Percentiles rank a stretch among this genome's conserved stretches.
These are phyloP conservation scores for Mariannaea sp. DNA, from an alignment of 2,329 filamentous ascomycete species.

Conservation along the genomic window DNA sequence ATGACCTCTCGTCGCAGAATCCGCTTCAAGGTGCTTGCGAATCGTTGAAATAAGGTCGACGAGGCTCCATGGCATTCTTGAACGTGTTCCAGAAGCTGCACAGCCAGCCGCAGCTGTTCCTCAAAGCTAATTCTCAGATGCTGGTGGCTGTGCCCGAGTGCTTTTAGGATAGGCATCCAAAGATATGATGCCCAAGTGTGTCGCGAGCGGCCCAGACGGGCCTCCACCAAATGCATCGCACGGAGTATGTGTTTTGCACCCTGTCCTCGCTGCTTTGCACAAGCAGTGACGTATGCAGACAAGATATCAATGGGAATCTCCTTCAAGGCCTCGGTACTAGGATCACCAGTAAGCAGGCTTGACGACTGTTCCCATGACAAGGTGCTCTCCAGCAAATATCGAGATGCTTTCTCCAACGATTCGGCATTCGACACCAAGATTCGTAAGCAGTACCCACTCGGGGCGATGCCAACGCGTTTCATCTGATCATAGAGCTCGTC, in stretches of 20 bases:
- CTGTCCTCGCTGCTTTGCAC: constrained; percentile 31
- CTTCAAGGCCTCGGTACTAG: constrained; percentile 33
- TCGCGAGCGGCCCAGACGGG: constrained; percentile 31
- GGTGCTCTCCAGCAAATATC: constrained; percentile 55
- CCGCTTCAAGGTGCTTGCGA: constrained; percentile 35
- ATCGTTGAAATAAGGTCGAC: constrained; percentile 31
- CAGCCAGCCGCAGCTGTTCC: constrained; percentile 40
- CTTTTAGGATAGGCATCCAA: constrained; percentile 44
- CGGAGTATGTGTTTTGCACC: constrained; percentile 37
- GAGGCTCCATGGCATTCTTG: constrained; percentile 33
- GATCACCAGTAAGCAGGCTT: constrained; percentile 30
- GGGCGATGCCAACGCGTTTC: constrained; percentile 52
- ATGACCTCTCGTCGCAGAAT: constrained; percentile 36
- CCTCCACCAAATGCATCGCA: constrained; percentile 39
- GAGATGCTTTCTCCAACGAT: constrained; percentile 51
- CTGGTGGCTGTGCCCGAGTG: constrained; percentile 39
- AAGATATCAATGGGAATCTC: constrained; percentile 46
- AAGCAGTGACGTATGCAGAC: constrained; percentile 53
- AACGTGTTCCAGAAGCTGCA: constrained; percentile 38
- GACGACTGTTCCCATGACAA: constrained; percentile 17
- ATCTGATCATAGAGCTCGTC: constrained; percentile 65
- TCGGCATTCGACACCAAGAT: constrained; percentile 60
- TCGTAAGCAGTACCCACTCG: constrained; percentile 55
- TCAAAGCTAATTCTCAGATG: constrained; percentile 36
- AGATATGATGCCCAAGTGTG: constrained; percentile 39